Conservation (phyloP, 2,329 filamentous ascomycete genomes). For the Fusarium piperis region DNA sequence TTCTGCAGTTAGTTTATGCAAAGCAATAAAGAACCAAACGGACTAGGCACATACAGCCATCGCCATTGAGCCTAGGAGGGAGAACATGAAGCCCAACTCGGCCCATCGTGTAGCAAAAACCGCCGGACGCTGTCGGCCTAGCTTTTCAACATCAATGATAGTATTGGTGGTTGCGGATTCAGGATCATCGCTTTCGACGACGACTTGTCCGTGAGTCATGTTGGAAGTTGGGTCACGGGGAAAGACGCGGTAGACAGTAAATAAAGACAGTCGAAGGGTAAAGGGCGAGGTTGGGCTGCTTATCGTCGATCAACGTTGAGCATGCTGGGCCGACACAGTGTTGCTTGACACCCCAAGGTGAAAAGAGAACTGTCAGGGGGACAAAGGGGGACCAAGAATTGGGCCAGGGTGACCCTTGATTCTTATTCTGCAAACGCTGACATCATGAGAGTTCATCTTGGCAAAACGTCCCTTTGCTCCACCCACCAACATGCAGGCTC, state of each 20-base stretch:
- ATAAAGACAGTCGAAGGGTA: neutral
- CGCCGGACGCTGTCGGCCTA: neutral
- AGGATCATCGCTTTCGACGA: neutral
- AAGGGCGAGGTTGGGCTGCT: neutral
- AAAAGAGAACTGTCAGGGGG: neutral
- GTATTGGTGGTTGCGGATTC: neutral
- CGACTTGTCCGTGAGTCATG: neutral
- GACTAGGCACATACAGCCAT: neutral
- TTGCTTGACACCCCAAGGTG: neutral
- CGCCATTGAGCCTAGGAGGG: neutral
- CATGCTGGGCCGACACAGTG: neutral
- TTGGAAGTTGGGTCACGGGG: neutral
- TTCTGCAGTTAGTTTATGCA: neutral
- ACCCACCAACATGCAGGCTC: neutral
- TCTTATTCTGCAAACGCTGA: neutral
- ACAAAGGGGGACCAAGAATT: neutral
- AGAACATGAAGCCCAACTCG: neutral
- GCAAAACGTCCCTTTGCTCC: neutral
- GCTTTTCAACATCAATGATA: neutral
- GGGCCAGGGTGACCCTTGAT: neutral
- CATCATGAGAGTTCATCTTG: neutral
- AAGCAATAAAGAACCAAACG: neutral
- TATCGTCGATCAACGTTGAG: neutral
- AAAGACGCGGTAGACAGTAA: neutral
- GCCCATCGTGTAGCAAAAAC: neutral